Evolutionary conservation across 495 filamentous ascomycete species (phyloP).

Genomic region (Cenococcum geophilum): DNA sequence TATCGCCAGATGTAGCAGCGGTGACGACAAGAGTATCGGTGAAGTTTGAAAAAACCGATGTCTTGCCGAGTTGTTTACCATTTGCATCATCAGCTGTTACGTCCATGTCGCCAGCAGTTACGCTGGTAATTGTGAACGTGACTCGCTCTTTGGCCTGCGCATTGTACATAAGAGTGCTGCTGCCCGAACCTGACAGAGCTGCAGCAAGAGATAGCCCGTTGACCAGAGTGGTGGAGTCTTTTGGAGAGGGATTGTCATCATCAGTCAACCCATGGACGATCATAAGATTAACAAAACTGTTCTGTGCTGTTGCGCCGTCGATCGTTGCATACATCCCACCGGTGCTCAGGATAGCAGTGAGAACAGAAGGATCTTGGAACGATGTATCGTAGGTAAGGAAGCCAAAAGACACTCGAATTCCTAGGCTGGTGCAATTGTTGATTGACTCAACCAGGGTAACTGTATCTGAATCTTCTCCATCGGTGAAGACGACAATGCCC

Average conservation of each 20-base stretch:
- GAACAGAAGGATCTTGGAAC: slow-evolving; percentile 15
- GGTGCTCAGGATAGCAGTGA: slow-evolving; percentile 8
- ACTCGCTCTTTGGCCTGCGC: slow-evolving; percentile 11
- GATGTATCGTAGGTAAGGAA: slow-evolving; percentile 13
- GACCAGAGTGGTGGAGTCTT: slow-evolving; percentile 8
- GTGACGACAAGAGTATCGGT: slow-evolving; percentile 4
- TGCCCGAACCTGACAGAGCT: slow-evolving; percentile 1
- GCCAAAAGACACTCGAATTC: slow-evolving; percentile 20
- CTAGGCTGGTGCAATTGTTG: slow-evolving; percentile 10
- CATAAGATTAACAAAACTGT: slow-evolving; percentile 19
- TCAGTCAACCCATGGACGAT: slow-evolving; percentile 23
- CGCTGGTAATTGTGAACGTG: slow-evolving; percentile 16
- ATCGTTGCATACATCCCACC: slow-evolving; percentile 20
- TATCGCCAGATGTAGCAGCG: neutral
- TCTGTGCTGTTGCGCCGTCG: slow-evolving; percentile 16
- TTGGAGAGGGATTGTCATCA: slow-evolving; percentile 10
- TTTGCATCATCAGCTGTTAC: slow-evolving; percentile 12
- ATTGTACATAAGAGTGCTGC: slow-evolving; percentile 14
- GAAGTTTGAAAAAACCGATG: neutral
- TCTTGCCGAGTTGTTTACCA: slow-evolving; percentile 10
- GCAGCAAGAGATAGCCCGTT: slow-evolving; percentile 18
- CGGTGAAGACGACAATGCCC: slow-evolving; percentile 28
- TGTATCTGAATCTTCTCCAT: slow-evolving; percentile 24
- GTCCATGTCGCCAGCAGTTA: slow-evolving; percentile 11
- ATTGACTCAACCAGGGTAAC: slow-evolving; percentile 13